phyloP scores from a whole-genome alignment of 345 rosid genomes.

The thale cress (Arabidopsis thaliana) region TAIR10.1 NC_003076.8:21427501-21428000 shows the following conservation, averaged over 20 bases:
- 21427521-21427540: neutral
- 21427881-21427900: neutral
- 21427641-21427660: neutral
- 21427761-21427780: too few relatives aligned
- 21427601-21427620: neutral
- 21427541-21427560: neutral
- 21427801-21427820: neutral
- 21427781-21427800: too few relatives aligned
- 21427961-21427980: slow-evolving; percentile 29
- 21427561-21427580: neutral
- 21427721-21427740: neutral
- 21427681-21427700: neutral
- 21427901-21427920: neutral
- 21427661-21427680: neutral
- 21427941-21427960: slow-evolving; percentile 26
- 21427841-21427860: neutral
- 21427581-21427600: neutral
- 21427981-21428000: neutral
- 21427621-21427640: neutral
- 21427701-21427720: neutral
- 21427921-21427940: slow-evolving; percentile 27
- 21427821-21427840: neutral
- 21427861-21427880: too few relatives aligned
- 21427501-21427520: neutral
- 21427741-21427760: neutral